Conservation (phyloP, 352 stramenopile genomes). For the Phytophthora foliorum region DNA sequence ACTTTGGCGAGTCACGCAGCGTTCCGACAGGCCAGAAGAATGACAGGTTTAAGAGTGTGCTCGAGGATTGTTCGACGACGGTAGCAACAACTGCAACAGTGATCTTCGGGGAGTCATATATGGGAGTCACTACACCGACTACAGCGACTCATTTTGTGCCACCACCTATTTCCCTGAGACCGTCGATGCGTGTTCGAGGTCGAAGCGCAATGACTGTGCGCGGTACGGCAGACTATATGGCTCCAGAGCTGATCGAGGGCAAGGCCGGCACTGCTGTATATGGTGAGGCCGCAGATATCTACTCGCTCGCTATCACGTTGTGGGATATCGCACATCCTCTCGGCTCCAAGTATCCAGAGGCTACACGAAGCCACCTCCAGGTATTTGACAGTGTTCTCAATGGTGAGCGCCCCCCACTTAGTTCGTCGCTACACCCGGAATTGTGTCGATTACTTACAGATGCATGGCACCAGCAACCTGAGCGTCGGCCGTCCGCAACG, state of each 20-base stretch:
- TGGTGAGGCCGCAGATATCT: constrained; percentile 77
- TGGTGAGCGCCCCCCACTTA: constrained; percentile 61
- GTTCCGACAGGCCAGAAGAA: constrained; percentile 37
- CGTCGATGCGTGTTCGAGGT: constrained; percentile 43
- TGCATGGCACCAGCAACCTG: constrained; percentile 59
- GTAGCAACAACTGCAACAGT: constrained; percentile 22
- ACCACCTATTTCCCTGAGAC: constrained; percentile 25
- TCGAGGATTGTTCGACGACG: constrained; percentile 25
- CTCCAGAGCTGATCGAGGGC: constrained; percentile 80
- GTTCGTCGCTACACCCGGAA: constrained; percentile 40
- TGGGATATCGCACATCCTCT: constrained; percentile 81
- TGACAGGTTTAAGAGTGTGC: constrained; percentile 18
- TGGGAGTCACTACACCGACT: constrained; percentile 30
- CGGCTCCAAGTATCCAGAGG: constrained; percentile 69
- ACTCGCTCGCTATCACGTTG: constrained; percentile 78
- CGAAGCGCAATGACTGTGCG: constrained; percentile 73
- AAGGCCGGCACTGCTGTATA: constrained; percentile 76
- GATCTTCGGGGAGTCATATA: constrained; percentile 35
- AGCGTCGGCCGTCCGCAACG: constrained; percentile 60
- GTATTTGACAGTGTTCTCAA: constrained; percentile 77
- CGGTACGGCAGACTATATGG: constrained; percentile 87
- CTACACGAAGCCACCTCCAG: constrained; percentile 70
- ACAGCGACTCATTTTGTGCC: constrained; percentile 23
- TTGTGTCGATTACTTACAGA: constrained; percentile 61
- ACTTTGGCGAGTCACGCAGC: constrained; percentile 69